These are phyloP conservation scores for Colletotrichum aenigma DNA, from an alignment of 2,329 filamentous ascomycete genomes.

Conservation along the genomic window DNA sequence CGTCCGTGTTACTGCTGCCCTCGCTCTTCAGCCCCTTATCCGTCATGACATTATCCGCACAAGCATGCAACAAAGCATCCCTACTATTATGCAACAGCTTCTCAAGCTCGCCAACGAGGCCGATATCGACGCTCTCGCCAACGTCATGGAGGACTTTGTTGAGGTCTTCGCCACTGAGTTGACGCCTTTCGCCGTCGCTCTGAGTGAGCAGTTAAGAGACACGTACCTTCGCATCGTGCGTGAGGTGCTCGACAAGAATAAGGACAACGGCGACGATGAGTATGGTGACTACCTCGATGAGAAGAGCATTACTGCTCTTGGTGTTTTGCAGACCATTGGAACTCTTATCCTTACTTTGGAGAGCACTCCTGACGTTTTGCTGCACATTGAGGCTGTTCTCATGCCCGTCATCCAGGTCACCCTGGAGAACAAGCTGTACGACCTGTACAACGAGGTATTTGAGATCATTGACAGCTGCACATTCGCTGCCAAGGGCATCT, in stretches of 20 bases:
- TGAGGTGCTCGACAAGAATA: conserved; percentile 85
- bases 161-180: conserved; percentile 98
- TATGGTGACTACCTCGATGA: conserved; percentile 95
- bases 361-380: conserved; percentile 92
- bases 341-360: conserved; percentile 96
- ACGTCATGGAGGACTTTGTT: conserved; percentile 99
- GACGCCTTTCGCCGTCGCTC: conserved; percentile 93
- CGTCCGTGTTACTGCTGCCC: conserved; percentile 90
- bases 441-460: conserved; percentile 97
- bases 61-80: conserved; percentile 97
- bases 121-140: conserved; percentile 94
- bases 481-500: conserved; percentile 95
- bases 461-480: conserved; percentile 99
- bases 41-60: conserved; percentile 91
- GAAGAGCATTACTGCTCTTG: conserved; percentile 96
- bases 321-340: conserved; percentile 95
- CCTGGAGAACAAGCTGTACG: conserved; percentile 96
- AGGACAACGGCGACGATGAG: conserved; percentile 75
- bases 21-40: conserved; percentile 94
- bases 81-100: conserved; percentile 98
- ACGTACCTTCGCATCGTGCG: conserved; percentile 94
- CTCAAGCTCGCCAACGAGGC: conserved; percentile 97
- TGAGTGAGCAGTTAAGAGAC: conserved; percentile 94
- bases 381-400: conserved; percentile 92
- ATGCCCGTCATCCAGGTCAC: conserved; percentile 98